Evolutionary conservation across 192 early-diverging fungal genomes (phyloP).

Genomic region (Coemansia sp.): DNA sequence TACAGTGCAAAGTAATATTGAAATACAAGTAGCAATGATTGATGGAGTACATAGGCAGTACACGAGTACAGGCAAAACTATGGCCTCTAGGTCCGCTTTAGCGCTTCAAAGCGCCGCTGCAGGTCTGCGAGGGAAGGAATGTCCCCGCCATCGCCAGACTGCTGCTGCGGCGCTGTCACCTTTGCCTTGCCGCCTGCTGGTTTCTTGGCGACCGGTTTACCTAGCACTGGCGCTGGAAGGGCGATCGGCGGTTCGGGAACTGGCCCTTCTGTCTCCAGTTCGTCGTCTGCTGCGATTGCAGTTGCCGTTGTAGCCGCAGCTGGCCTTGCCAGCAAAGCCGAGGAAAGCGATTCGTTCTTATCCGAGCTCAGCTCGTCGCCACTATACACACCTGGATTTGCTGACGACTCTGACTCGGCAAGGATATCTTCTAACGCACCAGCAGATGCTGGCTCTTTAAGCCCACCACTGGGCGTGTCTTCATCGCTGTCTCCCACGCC

Average conservation of each 20-base stretch:
- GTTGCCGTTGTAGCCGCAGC: conserved; percentile 1
- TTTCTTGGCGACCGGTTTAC: background rate
- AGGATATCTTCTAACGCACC: background rate
- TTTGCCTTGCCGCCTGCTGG: conserved; percentile 4
- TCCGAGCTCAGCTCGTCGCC: background rate
- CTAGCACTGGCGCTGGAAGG: background rate
- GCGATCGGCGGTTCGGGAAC: background rate
- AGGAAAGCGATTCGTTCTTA: conserved; percentile 1
- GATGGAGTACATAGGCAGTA: too few relatives aligned
- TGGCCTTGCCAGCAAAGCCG: background rate
- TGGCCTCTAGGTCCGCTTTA: conserved; percentile 54
- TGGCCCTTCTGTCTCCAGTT: background rate
- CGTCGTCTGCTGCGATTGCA: background rate
- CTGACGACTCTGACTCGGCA: background rate
- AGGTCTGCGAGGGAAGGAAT: conserved; percentile 72
- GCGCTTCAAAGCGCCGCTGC: conserved; percentile 70
- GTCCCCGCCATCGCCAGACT: conserved; percentile 33
- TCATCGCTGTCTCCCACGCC: conserved; percentile 5
- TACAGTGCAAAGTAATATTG: background rate
- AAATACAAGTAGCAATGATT: too few relatives aligned
- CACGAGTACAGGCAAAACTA: background rate
- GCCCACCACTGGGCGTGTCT: conserved; percentile 17
- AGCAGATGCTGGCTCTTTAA: conserved; percentile 8
- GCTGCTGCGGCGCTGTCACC: conserved; percentile 4
- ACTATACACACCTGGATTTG: background rate